Evolutionary conservation across 2,329 filamentous ascomycete species (phyloP), one percentile per base, ranked within the genome.

Genomic region (Diaporthe amygdali): DNA sequence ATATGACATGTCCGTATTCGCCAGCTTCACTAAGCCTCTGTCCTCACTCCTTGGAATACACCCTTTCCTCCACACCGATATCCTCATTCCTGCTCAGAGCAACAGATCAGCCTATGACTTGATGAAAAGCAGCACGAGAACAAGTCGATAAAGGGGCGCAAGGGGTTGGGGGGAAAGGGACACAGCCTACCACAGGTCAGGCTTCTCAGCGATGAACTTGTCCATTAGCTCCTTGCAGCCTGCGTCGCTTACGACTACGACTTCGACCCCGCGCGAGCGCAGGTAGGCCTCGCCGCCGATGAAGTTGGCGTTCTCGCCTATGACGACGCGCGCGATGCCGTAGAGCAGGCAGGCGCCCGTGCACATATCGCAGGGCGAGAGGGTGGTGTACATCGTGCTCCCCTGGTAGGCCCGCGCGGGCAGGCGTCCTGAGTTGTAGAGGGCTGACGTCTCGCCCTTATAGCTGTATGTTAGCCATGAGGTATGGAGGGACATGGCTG

Each of bases 321-420:
- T 89, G 37, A 95, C 92, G 3, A 95, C 92, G 27, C 93, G 87
- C 56, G 87, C 85, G 71, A 95, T 88, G 76, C 92, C 92, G 84
- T 94, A 95, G 72, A 95, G 85, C 72, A 95, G 83, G 77, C 92
- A 94, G 3, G 93, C 92, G 10, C 93, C 93, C 5, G 93, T 94
- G 81, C 91, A 95, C 93, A 95, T 95, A 78, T 94, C 92, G 79
- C 93, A 95, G 0, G 93, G 93, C 3, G 91, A 93, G 8, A 95
- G 84, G 0, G 93, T 94, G 3, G 93, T 95, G 82, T 93, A 95
- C 92, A 95, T 94, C n/a, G 92, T 95, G 44, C 91, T 88, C 37
- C 90, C 91, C 72, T 87, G 86, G 80, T 94, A 95, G 7, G 88
- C 87, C 2, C 88, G 88, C 20, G 92, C 92, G 39, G 91, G 90